These are phyloP conservation scores for Lycium barbarum DNA, from an alignment of 257 asterid species.

Conservation along the genomic window DNA sequence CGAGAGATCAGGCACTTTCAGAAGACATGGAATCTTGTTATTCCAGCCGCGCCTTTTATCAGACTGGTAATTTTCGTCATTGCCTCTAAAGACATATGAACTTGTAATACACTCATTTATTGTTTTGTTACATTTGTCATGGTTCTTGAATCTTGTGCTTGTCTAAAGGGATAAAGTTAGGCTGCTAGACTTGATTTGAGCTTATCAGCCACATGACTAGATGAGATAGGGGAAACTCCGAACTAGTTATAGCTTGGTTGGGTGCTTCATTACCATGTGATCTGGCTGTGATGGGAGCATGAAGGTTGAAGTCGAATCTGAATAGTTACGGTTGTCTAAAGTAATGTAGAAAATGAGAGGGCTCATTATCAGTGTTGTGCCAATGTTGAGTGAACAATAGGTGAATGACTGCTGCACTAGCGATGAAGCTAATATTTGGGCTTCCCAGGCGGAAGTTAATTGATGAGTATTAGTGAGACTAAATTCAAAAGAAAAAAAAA, in stretches of 20 bases:
- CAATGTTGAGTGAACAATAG: background rate
- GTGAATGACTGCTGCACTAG: conserved; percentile 5
- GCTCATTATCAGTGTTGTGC: background rate
- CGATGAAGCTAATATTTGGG: background rate
- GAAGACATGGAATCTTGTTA: conserved; percentile 62
- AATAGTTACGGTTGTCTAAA: background rate
- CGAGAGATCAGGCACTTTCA: conserved; percentile 87
- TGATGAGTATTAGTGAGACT: background rate
- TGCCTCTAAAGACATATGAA: background rate
- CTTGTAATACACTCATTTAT: background rate
- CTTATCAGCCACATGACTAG: conserved; percentile 14
- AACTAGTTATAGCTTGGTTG: background rate
- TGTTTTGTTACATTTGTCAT: background rate
- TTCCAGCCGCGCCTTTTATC: conserved; percentile 90
- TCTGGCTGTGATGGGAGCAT: conserved; percentile 2
- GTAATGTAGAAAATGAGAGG: background rate
- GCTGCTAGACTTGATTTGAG: background rate
- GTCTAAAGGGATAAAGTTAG: background rate
- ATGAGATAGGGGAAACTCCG: background rate
- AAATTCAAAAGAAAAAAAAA: background rate
- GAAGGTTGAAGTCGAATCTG: background rate
- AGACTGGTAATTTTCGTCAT: conserved; percentile 55
- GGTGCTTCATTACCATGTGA: background rate
- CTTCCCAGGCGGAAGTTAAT: background rate
- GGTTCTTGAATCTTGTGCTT: background rate